A percentile compares a stretch with the other conserved stretches of the same genome.
Evolutionary conservation across 805 yeast genomes (phyloP).

Genomic region (Spathaspora sp.): DNA sequence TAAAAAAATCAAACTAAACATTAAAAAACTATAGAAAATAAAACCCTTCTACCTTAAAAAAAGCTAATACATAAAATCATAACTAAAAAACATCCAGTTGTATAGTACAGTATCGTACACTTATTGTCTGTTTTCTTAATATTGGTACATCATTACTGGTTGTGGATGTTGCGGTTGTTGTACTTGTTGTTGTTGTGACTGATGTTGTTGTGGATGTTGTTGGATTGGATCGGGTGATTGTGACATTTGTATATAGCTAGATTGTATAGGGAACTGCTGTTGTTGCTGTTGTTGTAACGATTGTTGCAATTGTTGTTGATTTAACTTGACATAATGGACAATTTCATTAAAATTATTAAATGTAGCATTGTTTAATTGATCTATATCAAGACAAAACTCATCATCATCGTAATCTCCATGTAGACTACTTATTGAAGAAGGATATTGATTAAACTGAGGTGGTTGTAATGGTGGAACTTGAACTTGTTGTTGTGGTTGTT

Average conservation of each 20-base stretch:
- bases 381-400: constrained; percentile 40
- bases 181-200: not conserved
- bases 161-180: constrained; percentile 1
- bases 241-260: not conserved
- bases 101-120: not conserved
- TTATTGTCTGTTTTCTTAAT: not conserved
- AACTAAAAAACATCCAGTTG: not conserved
- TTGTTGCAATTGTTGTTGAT: constrained; percentile 3
- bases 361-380: constrained; percentile 27
- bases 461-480: constrained; percentile 1
- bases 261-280: not conserved
- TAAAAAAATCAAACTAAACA: not conserved
- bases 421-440: not conserved
- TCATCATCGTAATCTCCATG: constrained; percentile 35
- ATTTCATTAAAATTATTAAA: constrained; percentile 5
- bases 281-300: not conserved
- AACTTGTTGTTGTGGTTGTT: constrained; percentile 6
- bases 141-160: constrained; percentile 4
- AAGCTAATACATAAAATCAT: not conserved
- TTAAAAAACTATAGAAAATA: not conserved
- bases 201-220: not conserved
- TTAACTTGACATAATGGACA: constrained; percentile 2
- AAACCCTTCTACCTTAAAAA: not conserved
- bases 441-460: constrained; percentile 8
- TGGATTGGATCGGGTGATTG: not conserved